Evolutionary conservation across 495 filamentous ascomycete genomes (phyloP).

Genomic region (Aspergillus avenaceus): DNA sequence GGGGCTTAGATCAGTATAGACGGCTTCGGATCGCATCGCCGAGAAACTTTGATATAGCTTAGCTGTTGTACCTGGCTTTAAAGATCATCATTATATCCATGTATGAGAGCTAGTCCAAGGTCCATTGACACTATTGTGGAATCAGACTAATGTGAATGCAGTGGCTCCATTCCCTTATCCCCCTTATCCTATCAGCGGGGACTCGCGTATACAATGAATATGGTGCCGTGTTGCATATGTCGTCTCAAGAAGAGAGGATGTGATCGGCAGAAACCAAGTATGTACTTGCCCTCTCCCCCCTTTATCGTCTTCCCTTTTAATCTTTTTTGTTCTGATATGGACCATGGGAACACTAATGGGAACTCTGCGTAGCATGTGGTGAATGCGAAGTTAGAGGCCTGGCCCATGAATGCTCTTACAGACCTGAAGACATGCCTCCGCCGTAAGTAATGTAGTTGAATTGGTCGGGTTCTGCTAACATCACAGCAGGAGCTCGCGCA

Average conservation of each 20-base stretch:
- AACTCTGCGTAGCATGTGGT: conserved; percentile 4
- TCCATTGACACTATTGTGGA: neutral
- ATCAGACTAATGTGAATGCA: neutral
- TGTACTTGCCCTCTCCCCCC: too few relatives aligned
- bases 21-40: too few relatives aligned
- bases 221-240: conserved; percentile 12
- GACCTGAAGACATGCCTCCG: conserved; percentile 9
- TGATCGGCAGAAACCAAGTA: conserved; percentile 8
- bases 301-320: neutral
- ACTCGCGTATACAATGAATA: too few relatives aligned
- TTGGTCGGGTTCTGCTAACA: neutral
- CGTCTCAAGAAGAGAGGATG: conserved; percentile 4
- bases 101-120: neutral
- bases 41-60: too few relatives aligned
- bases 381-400: neutral
- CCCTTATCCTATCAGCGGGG: too few relatives aligned
- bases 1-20: too few relatives aligned
- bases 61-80: neutral
- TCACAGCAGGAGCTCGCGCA: neutral
- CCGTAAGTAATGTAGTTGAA: neutral
- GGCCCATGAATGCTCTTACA: conserved; percentile 7
- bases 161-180: too few relatives aligned
- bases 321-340: too few relatives aligned
- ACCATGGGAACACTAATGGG: neutral
- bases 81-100: neutral